Evolutionary conservation across 139 green algal species (phyloP).

Genomic region (Asterochloris sp.): DNA sequence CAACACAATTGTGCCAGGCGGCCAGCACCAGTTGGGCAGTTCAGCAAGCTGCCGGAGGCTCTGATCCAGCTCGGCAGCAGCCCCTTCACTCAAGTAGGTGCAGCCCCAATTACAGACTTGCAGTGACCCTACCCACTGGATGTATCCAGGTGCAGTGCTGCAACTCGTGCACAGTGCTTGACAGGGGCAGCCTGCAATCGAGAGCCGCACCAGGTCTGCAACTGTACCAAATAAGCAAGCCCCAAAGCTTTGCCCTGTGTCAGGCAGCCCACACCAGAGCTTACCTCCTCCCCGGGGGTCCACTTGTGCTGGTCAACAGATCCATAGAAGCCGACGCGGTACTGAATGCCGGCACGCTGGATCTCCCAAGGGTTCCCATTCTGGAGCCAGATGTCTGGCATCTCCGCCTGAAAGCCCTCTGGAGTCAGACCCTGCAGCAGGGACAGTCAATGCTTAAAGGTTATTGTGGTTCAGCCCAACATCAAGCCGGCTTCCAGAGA

Average conservation of each 20-base stretch:
- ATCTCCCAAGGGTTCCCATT: conserved; percentile 93
- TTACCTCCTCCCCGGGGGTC: conserved; percentile 57
- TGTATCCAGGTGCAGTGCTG: not conserved
- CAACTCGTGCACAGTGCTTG: too few relatives aligned
- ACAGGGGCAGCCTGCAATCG: too few relatives aligned
- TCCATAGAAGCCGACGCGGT: conserved; percentile 79
- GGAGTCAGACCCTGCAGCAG: not conserved
- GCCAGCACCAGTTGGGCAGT: too few relatives aligned
- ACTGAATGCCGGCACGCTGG: conserved; percentile 53
- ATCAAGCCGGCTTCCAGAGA: not conserved
- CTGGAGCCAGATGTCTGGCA: conserved; percentile 96
- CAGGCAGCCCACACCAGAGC: not conserved
- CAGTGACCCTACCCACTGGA: not conserved
- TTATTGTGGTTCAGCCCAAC: not conserved
- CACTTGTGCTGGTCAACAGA: conserved; percentile 53
- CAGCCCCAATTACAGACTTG: not conserved
- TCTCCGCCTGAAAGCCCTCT: conserved; percentile 71
- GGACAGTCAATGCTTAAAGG: not conserved
- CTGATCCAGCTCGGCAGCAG: too few relatives aligned
- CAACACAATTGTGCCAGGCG: too few relatives aligned
- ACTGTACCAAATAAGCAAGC: not conserved
- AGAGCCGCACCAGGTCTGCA: not conserved
- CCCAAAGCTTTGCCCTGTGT: too few relatives aligned
- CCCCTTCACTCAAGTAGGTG: too few relatives aligned
- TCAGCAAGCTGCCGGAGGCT: too few relatives aligned